A percentile compares a stretch with the other conserved stretches of the same genome.
Conservation (phyloP, 2,329 filamentous ascomycete species). For the Colletotrichum godetiae region DNA sequence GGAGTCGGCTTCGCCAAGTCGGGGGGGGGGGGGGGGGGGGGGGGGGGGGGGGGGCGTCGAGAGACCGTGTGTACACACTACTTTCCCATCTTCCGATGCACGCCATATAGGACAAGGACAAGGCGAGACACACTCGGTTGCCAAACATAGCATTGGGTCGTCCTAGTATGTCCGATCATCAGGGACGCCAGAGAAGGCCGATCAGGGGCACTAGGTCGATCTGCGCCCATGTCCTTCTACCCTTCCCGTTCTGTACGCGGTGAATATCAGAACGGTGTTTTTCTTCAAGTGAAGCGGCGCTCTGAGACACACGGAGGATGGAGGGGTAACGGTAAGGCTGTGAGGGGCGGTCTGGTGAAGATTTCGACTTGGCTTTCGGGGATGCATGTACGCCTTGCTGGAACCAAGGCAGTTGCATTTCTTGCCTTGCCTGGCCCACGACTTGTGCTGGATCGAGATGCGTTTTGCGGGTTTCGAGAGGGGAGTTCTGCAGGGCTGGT, state of each 20-base stretch:
- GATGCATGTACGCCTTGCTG: neutral
- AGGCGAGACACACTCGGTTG: constrained; percentile 7
- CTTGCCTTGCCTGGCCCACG: neutral
- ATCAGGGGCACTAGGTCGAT: constrained; percentile 25
- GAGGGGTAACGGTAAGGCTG: neutral
- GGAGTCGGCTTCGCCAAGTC: constrained; percentile 2
- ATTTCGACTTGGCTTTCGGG: too few relatives aligned
- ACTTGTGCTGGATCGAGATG: neutral
- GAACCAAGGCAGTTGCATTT: neutral
- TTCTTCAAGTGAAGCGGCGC: neutral
- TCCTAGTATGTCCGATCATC: constrained; percentile 12
- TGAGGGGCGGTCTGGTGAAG: neutral
- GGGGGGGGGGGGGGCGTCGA: neutral
- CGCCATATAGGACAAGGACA: constrained; percentile 11
- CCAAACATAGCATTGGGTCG: constrained; percentile 7
- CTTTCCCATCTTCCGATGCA: neutral
- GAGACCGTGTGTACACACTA: neutral
- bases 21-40: too few relatives aligned
- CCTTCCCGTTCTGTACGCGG: neutral
- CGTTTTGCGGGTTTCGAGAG: neutral
- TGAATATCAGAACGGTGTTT: neutral
- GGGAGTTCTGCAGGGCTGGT: neutral
- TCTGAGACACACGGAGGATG: neutral
- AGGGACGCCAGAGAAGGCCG: constrained; percentile 13
- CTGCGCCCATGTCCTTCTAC: neutral